Evolutionary conservation across 75 land plant genomes (phyloP).

Genomic region (Pinus albicaulis): DNA sequence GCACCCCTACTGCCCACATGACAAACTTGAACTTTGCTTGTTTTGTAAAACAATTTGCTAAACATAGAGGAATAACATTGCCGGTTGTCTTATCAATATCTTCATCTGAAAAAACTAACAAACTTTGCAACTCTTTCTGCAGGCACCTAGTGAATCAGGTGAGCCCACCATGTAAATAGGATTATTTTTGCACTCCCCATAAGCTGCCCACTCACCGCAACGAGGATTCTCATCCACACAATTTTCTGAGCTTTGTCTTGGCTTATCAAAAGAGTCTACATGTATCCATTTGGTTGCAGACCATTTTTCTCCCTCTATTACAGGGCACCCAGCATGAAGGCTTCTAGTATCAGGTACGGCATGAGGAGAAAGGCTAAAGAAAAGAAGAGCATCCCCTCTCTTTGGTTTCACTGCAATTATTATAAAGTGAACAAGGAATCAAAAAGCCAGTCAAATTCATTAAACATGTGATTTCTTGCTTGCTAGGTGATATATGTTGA

Average conservation of each 20-base stretch:
- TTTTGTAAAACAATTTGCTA: neutral
- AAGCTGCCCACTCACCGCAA: slow-evolving; percentile 83
- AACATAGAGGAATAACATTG: neutral
- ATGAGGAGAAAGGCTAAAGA: slow-evolving; percentile 70
- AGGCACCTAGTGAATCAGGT: slow-evolving; percentile 67
- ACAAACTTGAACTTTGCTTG: neutral
- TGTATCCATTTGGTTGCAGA: slow-evolving; percentile 92
- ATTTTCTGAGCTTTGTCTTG: slow-evolving; percentile 9
- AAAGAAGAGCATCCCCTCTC: slow-evolving; percentile 86
- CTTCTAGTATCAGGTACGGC: slow-evolving; percentile 63
- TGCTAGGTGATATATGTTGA: neutral
- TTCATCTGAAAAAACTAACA: slow-evolving; percentile 38
- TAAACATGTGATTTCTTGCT: slow-evolving; percentile 1
- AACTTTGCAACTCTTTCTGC: slow-evolving; percentile 80
- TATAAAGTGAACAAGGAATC: neutral
- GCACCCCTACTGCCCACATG: neutral
- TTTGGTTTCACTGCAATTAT: slow-evolving; percentile 58
- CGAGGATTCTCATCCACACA: slow-evolving; percentile 67
- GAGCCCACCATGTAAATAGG: slow-evolving; percentile 88
- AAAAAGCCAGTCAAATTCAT: neutral
- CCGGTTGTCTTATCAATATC: neutral
- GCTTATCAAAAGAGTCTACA: slow-evolving; percentile 68
- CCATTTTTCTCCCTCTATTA: slow-evolving; percentile 90
- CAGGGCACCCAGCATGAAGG: slow-evolving; percentile 85
- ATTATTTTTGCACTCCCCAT: slow-evolving; percentile 86